phyloP scores from a whole-genome alignment of 208 protist species.

The Acanthamoeba royreba region DNA sequence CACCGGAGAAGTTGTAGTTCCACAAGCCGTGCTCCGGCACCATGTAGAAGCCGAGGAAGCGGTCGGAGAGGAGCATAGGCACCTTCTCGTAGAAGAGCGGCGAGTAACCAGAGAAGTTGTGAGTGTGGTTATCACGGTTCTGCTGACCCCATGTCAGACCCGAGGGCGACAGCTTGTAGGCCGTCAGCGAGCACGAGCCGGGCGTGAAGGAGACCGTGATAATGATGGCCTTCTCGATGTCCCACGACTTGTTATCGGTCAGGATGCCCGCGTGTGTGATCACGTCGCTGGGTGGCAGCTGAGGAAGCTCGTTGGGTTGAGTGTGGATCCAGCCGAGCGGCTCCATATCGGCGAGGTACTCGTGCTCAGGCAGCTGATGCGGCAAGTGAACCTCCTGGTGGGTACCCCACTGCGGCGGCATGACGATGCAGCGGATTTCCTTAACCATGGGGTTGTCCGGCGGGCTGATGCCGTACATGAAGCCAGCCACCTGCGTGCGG shows the following conservation, averaged over 20 bases:
- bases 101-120: conserved; percentile 80
- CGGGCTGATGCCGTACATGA: conserved; percentile 89
- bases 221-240: conserved; percentile 84
- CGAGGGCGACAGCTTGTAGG: conserved; percentile 88
- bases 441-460: conserved; percentile 90
- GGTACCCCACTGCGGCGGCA: conserved; percentile 93
- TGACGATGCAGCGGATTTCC: conserved; percentile 91
- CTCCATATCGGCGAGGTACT: conserved; percentile 87
- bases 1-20: conserved; percentile 96
- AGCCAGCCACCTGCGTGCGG: conserved; percentile 91
- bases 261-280: conserved; percentile 85
- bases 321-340: conserved; percentile 96
- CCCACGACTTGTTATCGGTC: conserved; percentile 84
- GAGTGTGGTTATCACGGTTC: conserved; percentile 80
- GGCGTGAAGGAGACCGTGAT: conserved; percentile 90
- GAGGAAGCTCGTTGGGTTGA: conserved; percentile 87
- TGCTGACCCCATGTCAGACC: conserved; percentile 90
- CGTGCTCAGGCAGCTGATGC: conserved; percentile 85
- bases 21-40: conserved; percentile 86
- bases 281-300: conserved; percentile 87
- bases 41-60: conserved; percentile 94
- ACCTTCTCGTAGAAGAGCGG: conserved; percentile 88
- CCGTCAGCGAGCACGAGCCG: conserved; percentile 86
- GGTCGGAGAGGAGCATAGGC: conserved; percentile 91
- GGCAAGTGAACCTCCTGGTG: conserved; percentile 86